These are phyloP conservation scores for Blastobotrys elegans DNA, from an alignment of 1,139 yeast genomes.

Conservation along the genomic window DNA sequence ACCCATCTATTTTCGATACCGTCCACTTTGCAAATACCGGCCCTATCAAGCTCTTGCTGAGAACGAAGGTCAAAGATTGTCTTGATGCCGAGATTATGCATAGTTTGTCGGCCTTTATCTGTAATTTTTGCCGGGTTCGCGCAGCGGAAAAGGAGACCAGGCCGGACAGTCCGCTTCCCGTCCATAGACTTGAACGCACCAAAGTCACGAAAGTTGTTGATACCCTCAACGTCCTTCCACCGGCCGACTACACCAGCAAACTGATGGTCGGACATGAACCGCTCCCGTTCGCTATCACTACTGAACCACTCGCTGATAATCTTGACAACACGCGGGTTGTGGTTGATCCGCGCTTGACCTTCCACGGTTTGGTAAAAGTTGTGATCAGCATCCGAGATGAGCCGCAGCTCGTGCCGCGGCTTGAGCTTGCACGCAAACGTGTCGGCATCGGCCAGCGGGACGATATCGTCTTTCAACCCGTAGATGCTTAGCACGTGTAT, in stretches of 20 bases:
- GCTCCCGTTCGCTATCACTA: slow-evolving; percentile 45
- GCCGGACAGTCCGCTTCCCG: slow-evolving; percentile 41
- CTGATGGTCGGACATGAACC: slow-evolving; percentile 44
- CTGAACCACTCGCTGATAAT: slow-evolving; percentile 49
- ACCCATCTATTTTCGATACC: slow-evolving; percentile 51
- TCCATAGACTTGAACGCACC: slow-evolving; percentile 60
- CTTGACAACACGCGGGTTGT: slow-evolving; percentile 51
- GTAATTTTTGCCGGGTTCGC: slow-evolving; percentile 53
- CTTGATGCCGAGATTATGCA: slow-evolving; percentile 45
- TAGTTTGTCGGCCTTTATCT: slow-evolving; percentile 39
- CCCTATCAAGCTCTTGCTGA: slow-evolving; percentile 49
- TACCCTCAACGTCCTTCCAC: slow-evolving; percentile 63
- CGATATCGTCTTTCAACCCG: slow-evolving; percentile 61
- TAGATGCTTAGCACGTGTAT: slow-evolving; percentile 62
- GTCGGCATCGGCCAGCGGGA: slow-evolving; percentile 61
- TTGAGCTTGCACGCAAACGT: slow-evolving; percentile 53
- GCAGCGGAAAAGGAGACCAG: slow-evolving; percentile 56
- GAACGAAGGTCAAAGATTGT: slow-evolving; percentile 69
- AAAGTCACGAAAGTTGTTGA: slow-evolving; percentile 68
- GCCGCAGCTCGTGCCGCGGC: slow-evolving; percentile 51
- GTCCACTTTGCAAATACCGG: slow-evolving; percentile 40
- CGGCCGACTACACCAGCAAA: slow-evolving; percentile 43
- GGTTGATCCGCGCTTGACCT: slow-evolving; percentile 42
- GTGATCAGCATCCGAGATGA: slow-evolving; percentile 73
- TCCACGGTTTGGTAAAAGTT: slow-evolving; percentile 55